These are phyloP conservation scores for Coriolopsis trogii DNA, from an alignment of 1,284 basidiomycete genomes.

Conservation along the genomic window DNA sequence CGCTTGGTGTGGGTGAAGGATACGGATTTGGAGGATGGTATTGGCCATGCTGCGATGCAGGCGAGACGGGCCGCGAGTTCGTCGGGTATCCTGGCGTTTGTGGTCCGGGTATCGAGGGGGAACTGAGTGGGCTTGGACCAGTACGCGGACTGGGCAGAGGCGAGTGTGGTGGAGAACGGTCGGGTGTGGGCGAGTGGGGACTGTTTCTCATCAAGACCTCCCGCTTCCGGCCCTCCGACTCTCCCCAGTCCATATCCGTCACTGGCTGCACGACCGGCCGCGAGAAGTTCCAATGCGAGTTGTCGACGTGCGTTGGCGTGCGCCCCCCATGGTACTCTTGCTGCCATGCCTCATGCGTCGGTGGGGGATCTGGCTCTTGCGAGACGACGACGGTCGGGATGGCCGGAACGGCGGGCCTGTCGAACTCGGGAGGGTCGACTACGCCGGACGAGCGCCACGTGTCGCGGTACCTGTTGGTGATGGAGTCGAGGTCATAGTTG, in stretches of 20 bases:
- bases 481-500: constrained; percentile 39
- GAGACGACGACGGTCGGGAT: constrained; percentile 53
- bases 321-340: constrained; percentile 28
- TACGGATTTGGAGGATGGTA: background rate
- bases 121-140: constrained; percentile 5
- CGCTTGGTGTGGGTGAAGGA: background rate
- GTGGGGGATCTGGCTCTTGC: constrained; percentile 26
- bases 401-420: constrained; percentile 22
- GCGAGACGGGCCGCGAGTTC: constrained; percentile 12
- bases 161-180: constrained; percentile 12
- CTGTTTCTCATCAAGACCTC: constrained; percentile 64
- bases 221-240: constrained; percentile 57
- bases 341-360: background rate
- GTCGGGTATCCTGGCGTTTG: background rate
- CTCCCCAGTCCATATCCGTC: constrained; percentile 30
- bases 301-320: constrained; percentile 20
- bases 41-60: constrained; percentile 5
- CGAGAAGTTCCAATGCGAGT: constrained; percentile 52
- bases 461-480: constrained; percentile 31
- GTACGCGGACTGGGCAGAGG: constrained; percentile 10
- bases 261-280: constrained; percentile 50
- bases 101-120: background rate
- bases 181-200: constrained; percentile 9
- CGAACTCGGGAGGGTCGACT: constrained; percentile 16
- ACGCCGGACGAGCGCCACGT: constrained; percentile 27